These are phyloP conservation scores for Fomitopsis betulina DNA, from an alignment of 1,284 basidiomycete species.

Conservation along the genomic window DNA sequence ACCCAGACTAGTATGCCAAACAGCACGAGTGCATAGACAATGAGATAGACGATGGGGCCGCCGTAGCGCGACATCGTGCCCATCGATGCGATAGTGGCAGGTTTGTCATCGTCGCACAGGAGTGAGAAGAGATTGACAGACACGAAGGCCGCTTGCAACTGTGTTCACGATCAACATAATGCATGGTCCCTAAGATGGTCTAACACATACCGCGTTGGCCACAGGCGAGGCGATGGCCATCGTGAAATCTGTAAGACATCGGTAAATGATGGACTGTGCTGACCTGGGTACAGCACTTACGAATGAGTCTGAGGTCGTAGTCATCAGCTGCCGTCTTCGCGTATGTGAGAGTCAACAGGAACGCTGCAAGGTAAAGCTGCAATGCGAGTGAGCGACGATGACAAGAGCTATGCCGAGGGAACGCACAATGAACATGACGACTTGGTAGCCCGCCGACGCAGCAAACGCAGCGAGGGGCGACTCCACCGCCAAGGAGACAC, in stretches of 20 bases:
- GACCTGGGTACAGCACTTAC: conserved; percentile 26
- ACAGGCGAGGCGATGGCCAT: conserved; percentile 66
- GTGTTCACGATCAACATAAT: conserved; percentile 1
- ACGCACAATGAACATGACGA: conserved; percentile 65
- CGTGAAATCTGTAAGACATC: conserved; percentile 48
- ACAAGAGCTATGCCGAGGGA: not conserved
- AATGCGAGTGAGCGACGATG: not conserved
- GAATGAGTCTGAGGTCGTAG: conserved; percentile 55
- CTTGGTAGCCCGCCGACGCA: conserved; percentile 68
- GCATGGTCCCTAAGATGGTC: not conserved
- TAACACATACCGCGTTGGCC: conserved; percentile 55
- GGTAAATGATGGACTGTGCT: not conserved
- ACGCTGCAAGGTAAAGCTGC: conserved; percentile 59
- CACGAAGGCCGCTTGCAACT: conserved; percentile 63
- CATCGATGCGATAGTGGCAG: conserved; percentile 43
- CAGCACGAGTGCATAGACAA: conserved; percentile 50
- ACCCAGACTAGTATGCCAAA: conserved; percentile 56
- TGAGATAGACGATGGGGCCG: conserved; percentile 72
- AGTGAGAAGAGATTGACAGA: conserved; percentile 76
- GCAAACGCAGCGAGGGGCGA: conserved; percentile 77
- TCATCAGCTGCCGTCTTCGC: conserved; percentile 54
- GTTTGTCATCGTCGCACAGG: conserved; percentile 57
- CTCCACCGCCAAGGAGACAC: conserved; percentile 54
- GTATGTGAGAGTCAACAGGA: conserved; percentile 68
- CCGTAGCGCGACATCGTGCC: conserved; percentile 60